Evolutionary conservation across 768 basidiomycete species (phyloP), one percentile per base, ranked within the genome.

Genomic region (Podaxis sp.): DNA sequence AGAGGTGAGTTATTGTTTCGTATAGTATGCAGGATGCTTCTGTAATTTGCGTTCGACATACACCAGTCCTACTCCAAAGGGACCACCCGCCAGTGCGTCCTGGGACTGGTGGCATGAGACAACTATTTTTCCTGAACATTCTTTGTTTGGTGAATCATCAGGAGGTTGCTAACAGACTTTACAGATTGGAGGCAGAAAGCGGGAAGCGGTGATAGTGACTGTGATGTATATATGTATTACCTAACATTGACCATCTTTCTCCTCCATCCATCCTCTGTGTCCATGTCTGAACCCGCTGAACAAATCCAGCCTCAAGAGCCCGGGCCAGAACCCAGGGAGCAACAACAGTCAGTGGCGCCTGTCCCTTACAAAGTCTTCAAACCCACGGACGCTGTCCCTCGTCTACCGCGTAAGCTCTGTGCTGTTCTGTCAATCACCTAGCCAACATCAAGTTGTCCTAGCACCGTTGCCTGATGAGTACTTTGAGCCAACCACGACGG

Each of bases 21-120:
- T 22, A 13, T 24, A 12, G 7, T 36, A 62, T 65, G 2, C 46
- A 68, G 75, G 83, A 90, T 91, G 88, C 68, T 80, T 74, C 80
- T 77, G 90, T 92, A 92, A 92, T 92, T 92, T 92, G 90, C 90
- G 90, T 92, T 92, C 89, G 90, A 92, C 75, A 71, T 76, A 72
- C 79, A 72, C 75, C 73, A 71, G 72, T 78, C 80, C 78, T 79
- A 81, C 68, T 77, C 82, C 84, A 88, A 90, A 91, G 83, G 89
- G 85, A 76, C 77, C 80, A 84, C 87, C 80, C 79, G 90, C 90
- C 90, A 78, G 87, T 84, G 78, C 64, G 76, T 80, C 84, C 88
- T 89, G 89, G 81, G 84, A 80, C 68, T 70, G 74, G 74, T 79
- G 82, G 71, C 75, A 83, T 92, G 90, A 91, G 90, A 92, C 88